Evolutionary conservation across 202 grass and related monocot genomes (phyloP), one percentile per base, ranked within the genome.

Genomic region (Cymbopogon flexuosus): DNA sequence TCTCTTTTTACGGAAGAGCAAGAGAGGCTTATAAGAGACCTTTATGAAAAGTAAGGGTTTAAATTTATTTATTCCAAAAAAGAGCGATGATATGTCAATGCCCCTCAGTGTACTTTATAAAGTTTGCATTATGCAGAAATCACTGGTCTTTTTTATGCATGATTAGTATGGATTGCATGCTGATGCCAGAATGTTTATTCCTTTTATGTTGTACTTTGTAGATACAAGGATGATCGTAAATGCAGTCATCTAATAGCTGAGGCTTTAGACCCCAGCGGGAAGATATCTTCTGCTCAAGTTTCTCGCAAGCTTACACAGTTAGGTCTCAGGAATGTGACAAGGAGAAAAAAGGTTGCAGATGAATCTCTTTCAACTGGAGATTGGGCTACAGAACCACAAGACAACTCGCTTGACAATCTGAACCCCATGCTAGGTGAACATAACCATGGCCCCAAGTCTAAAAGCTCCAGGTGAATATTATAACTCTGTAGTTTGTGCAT

Each of bases 251-350:
- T 92, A 21, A 97, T 94, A 84, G 91, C 94, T 76, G 84, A 91
- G 82, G 91, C 94, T 79, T 84, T 97, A 85, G 87, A 94, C 80
- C 78, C 94, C 75, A 87, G 82, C 39, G 87, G 91, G 51, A 89
- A 87, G 83, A 89, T 97, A 89, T 71, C 88, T 58, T 75, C 94
- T 39, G 81, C 79, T 83, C 94, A 97, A 87, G 69, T 97, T 65
- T 89, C 79, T 83, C 89, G 88, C 37, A 94, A 94, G 72, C 85
- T 97, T 88, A 94, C 79, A 66, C 94, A 94, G 66, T 88, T 94
- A 36, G 89, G 91, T 76, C 87, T 97, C 45, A 88, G 88, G 72
- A 94, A 54, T 81, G 47, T 12, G 66, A 85, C 1, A 31, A 90
- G 36, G 73, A 92, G 76, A 51, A 70, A 41, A 79, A 86, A 67